Percentiles rank a stretch among this genome's conserved stretches.
Conservation (phyloP, 1,284 basidiomycete genomes). For the Rhodotorula mucilaginosa region DNA sequence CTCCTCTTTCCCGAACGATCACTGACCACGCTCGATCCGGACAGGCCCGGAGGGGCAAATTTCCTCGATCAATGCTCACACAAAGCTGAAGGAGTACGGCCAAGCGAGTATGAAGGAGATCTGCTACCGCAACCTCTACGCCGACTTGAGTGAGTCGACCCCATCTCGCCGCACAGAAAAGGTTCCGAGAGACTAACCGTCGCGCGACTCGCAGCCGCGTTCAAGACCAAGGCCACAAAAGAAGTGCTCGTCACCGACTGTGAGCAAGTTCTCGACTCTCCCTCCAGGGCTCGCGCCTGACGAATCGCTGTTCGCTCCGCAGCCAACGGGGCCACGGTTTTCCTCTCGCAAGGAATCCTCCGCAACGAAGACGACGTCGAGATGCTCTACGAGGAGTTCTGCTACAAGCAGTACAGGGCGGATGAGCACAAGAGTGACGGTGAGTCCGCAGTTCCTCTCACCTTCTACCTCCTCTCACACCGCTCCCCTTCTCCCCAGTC, state of each 20-base stretch:
- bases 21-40: neutral
- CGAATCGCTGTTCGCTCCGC: too few species aligned
- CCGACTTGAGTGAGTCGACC: neutral
- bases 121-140: conserved; percentile 15
- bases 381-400: conserved; percentile 12
- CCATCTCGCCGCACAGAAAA: neutral
- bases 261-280: neutral
- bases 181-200: neutral
- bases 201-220: neutral
- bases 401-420: conserved; percentile 14
- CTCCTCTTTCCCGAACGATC: neutral
- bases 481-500: neutral
- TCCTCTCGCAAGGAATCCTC: conserved; percentile 3
- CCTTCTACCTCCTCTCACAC: too few species aligned
- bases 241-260: conserved; percentile 6
- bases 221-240: neutral
- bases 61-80: too few species aligned
- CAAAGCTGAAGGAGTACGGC: neutral
- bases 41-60: neutral
- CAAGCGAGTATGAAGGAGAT: conserved; percentile 4
- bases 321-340: conserved; percentile 1
- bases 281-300: too few species aligned
- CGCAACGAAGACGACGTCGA: conserved; percentile 7
- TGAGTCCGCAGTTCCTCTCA: neutral
- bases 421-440: conserved; percentile 1